Conservation (phyloP, 768 basidiomycete genomes). For the Gyrodon lividus region DNA sequence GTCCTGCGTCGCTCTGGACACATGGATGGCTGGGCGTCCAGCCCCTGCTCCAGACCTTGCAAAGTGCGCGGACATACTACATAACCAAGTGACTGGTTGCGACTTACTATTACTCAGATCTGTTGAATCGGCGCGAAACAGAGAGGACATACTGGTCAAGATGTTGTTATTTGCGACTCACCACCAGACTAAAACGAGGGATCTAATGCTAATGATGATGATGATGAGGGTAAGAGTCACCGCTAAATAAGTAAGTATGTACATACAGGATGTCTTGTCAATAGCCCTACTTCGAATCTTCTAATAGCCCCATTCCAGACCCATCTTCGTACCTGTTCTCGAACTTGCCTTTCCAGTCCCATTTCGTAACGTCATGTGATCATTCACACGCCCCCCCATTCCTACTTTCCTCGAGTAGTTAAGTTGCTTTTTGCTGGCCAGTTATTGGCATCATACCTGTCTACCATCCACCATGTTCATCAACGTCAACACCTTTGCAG, state of each 20-base stretch:
- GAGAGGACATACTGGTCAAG: too few species aligned
- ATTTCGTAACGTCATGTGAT: neutral
- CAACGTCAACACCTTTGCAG: conserved; percentile 20
- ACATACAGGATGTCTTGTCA: too few species aligned
- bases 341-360: neutral
- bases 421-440: too few species aligned
- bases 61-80: neutral
- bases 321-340: neutral
- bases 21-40: conserved; percentile 1
- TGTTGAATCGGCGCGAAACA: too few species aligned
- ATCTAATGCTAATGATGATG: too few species aligned
- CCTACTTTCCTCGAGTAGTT: too few species aligned
- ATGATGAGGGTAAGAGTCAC: too few species aligned
- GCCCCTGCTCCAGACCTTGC: neutral
- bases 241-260: too few species aligned
- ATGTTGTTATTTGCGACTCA: neutral
- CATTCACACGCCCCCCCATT: neutral
- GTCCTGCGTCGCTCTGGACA: conserved; percentile 1
- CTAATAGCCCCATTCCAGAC: neutral
- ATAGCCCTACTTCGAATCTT: too few species aligned
- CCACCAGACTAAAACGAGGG: too few species aligned
- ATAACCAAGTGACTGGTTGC: neutral
- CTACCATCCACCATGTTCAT: conserved; percentile 11
- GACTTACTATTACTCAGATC: too few species aligned
- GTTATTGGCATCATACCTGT: too few species aligned